Conservation (phyloP, 2,329 filamentous ascomycete genomes). For the Pyrenochaeta sp. region DNA sequence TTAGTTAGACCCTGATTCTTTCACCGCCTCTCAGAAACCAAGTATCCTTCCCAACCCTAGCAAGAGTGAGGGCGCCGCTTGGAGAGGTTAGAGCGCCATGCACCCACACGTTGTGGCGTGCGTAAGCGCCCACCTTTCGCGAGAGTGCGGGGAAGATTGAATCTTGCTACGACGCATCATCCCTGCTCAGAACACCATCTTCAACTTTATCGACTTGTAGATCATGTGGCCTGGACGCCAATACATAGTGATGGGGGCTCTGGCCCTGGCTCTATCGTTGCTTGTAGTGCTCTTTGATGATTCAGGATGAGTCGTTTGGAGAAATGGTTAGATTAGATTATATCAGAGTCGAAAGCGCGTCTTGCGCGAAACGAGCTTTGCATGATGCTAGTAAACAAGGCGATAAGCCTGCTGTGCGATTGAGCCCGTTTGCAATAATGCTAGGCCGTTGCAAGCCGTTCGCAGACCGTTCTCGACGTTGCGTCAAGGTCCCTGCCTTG, state of each 20-base stretch:
- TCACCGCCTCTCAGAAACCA: slow-evolving; percentile 8
- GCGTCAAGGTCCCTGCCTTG: not conserved
- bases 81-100: not conserved
- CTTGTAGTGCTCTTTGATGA: not conserved
- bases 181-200: slow-evolving; percentile 6
- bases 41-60: not conserved
- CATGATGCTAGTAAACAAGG: not conserved
- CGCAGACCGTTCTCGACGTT: slow-evolving; percentile 2
- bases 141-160: slow-evolving; percentile 10
- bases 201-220: not conserved
- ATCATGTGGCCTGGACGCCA: not conserved
- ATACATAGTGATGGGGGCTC: not conserved
- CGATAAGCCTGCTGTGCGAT: not conserved
- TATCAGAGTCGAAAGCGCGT: not conserved
- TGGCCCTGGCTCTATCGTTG: not conserved
- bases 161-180: slow-evolving; percentile 1
- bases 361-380: not conserved
- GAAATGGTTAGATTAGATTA: not conserved
- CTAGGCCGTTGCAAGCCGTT: slow-evolving; percentile 5
- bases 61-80: not conserved
- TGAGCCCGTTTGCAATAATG: slow-evolving; percentile 1
- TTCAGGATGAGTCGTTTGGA: not conserved
- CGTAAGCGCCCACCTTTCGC: slow-evolving; percentile 14
- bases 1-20: not conserved
- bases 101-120: slow-evolving; percentile 19